Percentiles rank a stretch among this genome's conserved stretches.
phyloP scores from a whole-genome alignment of 2,329 filamentous ascomycete species.

The Rhinocladiella mackenziei region DNA sequence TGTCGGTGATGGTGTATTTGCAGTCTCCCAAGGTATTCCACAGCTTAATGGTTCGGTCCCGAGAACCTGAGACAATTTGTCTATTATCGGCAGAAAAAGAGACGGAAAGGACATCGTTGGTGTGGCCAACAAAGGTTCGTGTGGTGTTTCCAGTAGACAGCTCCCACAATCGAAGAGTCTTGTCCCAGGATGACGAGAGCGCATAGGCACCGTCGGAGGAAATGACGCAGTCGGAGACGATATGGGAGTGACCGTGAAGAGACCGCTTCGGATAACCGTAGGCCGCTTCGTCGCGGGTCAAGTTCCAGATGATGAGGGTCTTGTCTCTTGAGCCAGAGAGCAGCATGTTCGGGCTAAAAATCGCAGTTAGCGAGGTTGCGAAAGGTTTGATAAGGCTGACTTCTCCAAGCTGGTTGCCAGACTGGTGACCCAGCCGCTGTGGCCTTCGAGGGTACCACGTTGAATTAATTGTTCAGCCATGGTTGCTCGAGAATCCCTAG shows the following conservation, averaged over 20 bases:
- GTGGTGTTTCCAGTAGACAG: conserved; percentile 95
- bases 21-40: conserved; percentile 99
- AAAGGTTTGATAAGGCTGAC: conserved; percentile 50
- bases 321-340: conserved; percentile 97
- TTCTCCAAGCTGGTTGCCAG: conserved; percentile 99
- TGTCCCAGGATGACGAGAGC: conserved; percentile 98
- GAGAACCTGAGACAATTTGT: conserved; percentile 98
- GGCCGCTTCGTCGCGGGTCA: conserved; percentile 95
- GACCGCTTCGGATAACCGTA: conserved; percentile 99
- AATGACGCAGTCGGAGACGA: conserved; percentile 99
- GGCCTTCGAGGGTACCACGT: conserved; percentile 96
- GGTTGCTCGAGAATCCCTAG: conserved; percentile 34
- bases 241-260: conserved; percentile 98
- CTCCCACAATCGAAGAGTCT: conserved; percentile 99
- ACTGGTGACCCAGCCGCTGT: conserved; percentile 99
- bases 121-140: conserved; percentile 97
- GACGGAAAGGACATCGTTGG: conserved; percentile 98
- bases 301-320: conserved; percentile 99
- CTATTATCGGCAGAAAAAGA: conserved; percentile 99
- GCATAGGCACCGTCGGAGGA: conserved; percentile 99
- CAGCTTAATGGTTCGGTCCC: conserved; percentile 98
- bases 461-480: conserved; percentile 95
- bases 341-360: conserved; percentile 92
- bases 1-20: conserved; percentile 99
- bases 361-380: conserved; percentile 36